Base-by-base conservation (phyloP, 2,329 filamentous ascomycete species). In the Beauveria bassiana region DNA sequence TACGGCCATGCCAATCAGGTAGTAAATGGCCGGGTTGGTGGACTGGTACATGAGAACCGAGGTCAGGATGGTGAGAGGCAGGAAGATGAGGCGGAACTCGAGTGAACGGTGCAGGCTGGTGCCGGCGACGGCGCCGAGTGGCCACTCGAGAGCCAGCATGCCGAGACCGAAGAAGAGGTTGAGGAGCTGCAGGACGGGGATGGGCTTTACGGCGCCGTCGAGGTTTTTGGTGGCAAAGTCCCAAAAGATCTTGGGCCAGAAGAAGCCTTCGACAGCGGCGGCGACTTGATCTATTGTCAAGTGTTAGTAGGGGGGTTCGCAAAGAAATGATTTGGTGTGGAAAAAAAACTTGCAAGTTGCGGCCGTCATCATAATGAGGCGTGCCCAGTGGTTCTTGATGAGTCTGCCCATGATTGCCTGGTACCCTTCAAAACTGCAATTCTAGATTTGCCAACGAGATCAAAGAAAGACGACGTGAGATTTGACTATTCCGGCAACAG, bases 201-300 rank as follows among this genome's bases (percentile, higher is more conserved):
- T 74, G 0, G 93, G 93, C 70, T 89, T 92, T 64, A 98, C 91
- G 54, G 89, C 90, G 61, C 79, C 82, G 72, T 99, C 91, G 68
- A 99, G 86, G 69, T 91, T 92, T 71, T 91, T 92, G 64, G 93
- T 97, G 66, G 95, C 77, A 74, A 96, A 96, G 76, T 99, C 95
- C 89, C 90, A 99, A 78, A 99, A 96, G 72, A 99, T 88, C 75
- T 99, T 99, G 67, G 95, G 95, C 92, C 93, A 99, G 84, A 99
- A 93, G 82, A 95, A 96, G 70, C 85, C 87, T 77, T 96, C 85
- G 61, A 99, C 78, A 18, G 89, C 87, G 64, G 92, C 92, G 63
- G 81, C 86, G 65, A 97, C 76, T 84, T 99, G 95, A 74, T 96
- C 92, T 96, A 54, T 22, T 42, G n/a, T 43, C 10, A 1, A 16